phyloP scores from a whole-genome alignment of 176 grass and related monocot genomes.

The Eleusine indica region DNA sequence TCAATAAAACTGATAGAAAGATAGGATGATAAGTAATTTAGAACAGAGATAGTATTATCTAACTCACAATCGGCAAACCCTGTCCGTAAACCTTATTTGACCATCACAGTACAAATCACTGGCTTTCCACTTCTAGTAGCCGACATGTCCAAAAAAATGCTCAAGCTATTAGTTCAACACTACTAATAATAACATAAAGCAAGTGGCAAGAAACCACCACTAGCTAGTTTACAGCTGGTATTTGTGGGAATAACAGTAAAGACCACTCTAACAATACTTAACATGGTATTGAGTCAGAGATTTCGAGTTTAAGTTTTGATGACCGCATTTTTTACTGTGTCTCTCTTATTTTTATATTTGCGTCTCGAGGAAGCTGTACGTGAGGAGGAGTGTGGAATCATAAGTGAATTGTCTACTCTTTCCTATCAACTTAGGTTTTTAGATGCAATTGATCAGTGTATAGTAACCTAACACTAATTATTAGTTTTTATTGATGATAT shows the following conservation, averaged over 20 bases:
- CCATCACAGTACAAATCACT: not conserved
- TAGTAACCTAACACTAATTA: not conserved
- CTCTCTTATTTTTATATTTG: too few species aligned
- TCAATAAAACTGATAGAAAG: too few species aligned
- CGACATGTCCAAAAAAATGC: conserved; percentile 3
- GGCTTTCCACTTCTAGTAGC: not conserved
- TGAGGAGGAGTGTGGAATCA: too few species aligned
- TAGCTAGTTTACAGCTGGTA: conserved; percentile 10
- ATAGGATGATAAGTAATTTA: too few species aligned
- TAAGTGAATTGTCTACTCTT: too few species aligned
- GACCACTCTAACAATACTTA: not conserved
- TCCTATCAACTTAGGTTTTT: too few species aligned
- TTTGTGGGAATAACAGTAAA: conserved; percentile 24
- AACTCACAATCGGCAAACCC: not conserved
- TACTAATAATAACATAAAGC: not conserved
- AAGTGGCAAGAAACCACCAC: conserved; percentile 26
- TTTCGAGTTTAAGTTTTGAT: too few species aligned
- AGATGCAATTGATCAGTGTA: too few species aligned
- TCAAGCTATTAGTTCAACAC: not conserved
- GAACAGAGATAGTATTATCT: not conserved
- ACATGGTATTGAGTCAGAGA: too few species aligned
- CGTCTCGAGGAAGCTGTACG: too few species aligned
- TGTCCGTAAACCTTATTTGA: conserved; percentile 18
- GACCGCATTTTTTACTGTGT: too few species aligned
- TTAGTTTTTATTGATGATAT: not conserved